Base-by-base conservation (phyloP, 2,329 filamentous ascomycete species). In the Fonsecaea erecta region DNA sequence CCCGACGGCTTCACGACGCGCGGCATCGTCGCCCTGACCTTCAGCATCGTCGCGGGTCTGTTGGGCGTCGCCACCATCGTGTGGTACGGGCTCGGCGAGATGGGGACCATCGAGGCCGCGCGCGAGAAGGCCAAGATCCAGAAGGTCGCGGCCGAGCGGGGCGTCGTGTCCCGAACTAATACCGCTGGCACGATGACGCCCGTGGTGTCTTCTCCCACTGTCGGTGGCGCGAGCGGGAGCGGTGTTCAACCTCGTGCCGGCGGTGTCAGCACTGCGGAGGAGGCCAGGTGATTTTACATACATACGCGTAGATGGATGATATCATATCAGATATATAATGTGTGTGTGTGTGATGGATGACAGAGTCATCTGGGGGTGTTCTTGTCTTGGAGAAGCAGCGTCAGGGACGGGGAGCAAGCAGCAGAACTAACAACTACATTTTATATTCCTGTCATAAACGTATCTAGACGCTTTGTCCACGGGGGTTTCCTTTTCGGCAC, bases 1-100 rank as follows among this genome's bases (percentile, higher is more conserved):
- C 90, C 90, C 0, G 82, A 79, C 0, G 91, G 91, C 0, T 93
- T 93, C 75, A 91, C 88, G 0, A 76, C 87, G 0, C 83, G 84
- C 37, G 92, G 91, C 7, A 90, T 90, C 51, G 84, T 92, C 1
- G 91, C 91, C 11, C 77, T 95, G 70, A 88, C 88, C 1, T 91
- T 94, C 73, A 91, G 88, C 73, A 85, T 84, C 68, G 68, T 93
- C 2, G 84, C 84, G 16, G 92, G 90, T 1, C 80, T 93, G 55
- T 71, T 91, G 6, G 91, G 91, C 8, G 82, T 93, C 71, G 82
- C 78, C 0, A 85, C 86, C 12, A 87, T 95, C 62, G 83, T 82
- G 1, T 88, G 88, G 82, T 93, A 90, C 83, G 69, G 78, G 77
- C 21, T 73, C 37, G 66, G 69, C n/a, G 71, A 73, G 58, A 68